Conservation (phyloP, 305 asterid genomes). For the Fraxinus sp. region DNA sequence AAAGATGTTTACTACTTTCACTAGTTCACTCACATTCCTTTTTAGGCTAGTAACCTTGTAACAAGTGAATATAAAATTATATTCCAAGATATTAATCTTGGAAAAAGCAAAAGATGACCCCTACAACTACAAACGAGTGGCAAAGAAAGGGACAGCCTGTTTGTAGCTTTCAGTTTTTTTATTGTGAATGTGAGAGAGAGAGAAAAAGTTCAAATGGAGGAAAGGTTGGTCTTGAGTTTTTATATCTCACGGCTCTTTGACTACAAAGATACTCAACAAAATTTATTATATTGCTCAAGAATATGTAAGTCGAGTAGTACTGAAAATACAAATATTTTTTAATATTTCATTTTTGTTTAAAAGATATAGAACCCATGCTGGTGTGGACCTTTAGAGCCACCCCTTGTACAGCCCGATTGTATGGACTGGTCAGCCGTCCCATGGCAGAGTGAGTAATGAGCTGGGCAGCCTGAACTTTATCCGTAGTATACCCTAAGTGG, state of each 20-base stretch:
- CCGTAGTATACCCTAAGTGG: not conserved
- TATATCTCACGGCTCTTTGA: constrained; percentile 9
- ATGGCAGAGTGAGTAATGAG: not conserved
- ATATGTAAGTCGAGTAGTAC: not conserved
- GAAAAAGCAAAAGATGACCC: constrained; percentile 24
- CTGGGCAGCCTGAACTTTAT: not conserved
- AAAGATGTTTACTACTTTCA: constrained; percentile 23
- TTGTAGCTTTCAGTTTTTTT: constrained; percentile 37
- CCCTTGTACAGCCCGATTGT: not conserved
- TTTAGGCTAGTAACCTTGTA: constrained; percentile 40
- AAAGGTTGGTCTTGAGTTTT: constrained; percentile 15
- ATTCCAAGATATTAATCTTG: constrained; percentile 22
- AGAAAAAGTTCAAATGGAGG: constrained; percentile 13
- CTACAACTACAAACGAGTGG: constrained; percentile 42
- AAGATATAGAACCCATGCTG: not conserved
- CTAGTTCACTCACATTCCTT: constrained; percentile 27
- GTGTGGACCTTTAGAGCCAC: not conserved
- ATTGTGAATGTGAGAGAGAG: constrained; percentile 2
- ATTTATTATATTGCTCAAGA: not conserved
- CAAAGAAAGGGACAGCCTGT: constrained; percentile 52
- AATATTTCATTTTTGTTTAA: not conserved
- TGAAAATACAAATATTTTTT: not conserved
- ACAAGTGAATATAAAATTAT: constrained; percentile 31
- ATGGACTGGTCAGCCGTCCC: not conserved
- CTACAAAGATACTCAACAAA: not conserved